Conservation (phyloP, 257 asterid genomes). For the Ocimum tenuiflorum region DNA sequence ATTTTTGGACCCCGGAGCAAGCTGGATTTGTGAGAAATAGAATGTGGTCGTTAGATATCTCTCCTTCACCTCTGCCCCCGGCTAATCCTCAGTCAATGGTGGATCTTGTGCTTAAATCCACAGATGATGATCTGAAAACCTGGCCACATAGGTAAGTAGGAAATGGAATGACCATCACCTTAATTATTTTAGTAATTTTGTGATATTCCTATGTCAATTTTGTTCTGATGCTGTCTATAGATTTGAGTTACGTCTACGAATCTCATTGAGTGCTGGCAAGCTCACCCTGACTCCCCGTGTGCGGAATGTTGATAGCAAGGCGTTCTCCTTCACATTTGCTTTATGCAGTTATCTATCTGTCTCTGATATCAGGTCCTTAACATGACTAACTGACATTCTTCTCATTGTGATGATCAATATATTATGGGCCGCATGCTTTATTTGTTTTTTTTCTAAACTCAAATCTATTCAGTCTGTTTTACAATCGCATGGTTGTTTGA, state of each 20-base stretch:
- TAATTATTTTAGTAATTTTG: background rate
- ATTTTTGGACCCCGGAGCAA: constrained; percentile 62
- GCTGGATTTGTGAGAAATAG: constrained; percentile 73
- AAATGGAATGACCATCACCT: background rate
- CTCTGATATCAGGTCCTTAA: constrained; percentile 67
- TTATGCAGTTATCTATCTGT: constrained; percentile 66
- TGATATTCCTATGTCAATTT: background rate
- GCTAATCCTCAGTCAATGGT: constrained; percentile 52
- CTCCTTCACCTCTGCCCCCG: constrained; percentile 64
- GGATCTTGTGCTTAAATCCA: constrained; percentile 62
- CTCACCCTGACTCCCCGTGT: constrained; percentile 68
- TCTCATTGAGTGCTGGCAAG: constrained; percentile 57
- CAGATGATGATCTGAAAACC: constrained; percentile 69
- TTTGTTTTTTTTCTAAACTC: constrained; percentile 8
- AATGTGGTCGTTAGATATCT: constrained; percentile 62
- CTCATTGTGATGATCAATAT: constrained; percentile 14
- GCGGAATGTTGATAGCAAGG: constrained; percentile 62
- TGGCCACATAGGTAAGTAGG: constrained; percentile 72
- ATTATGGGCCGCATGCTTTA: background rate
- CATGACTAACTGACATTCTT: constrained; percentile 14
- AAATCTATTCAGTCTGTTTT: background rate
- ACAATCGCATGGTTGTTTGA: constrained; percentile 32
- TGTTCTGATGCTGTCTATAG: constrained; percentile 37
- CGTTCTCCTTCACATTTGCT: constrained; percentile 64
- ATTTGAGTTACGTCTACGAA: constrained; percentile 70